Evolutionary conservation across 169 alveolate genomes (phyloP).

Genomic region (Plasmodium falciparum): DNA sequence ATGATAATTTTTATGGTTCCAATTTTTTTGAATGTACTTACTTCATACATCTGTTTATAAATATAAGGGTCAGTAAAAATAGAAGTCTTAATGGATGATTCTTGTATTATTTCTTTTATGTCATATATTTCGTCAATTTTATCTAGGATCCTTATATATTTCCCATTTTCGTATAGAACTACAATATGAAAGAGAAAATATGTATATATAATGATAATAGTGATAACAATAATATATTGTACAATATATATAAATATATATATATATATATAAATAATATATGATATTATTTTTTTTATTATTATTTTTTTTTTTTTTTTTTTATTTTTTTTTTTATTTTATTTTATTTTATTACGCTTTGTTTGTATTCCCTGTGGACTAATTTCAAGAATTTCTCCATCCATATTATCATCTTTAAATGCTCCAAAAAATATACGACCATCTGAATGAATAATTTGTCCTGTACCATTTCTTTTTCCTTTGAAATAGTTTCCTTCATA

Average conservation of each 20-base stretch:
- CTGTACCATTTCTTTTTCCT: constrained; percentile 85
- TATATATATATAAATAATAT: too few relatives aligned
- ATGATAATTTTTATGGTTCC: too few relatives aligned
- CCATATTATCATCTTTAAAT: constrained; percentile 74
- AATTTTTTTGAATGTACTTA: not conserved
- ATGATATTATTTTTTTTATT: not conserved
- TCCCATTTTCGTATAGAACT: constrained; percentile 44
- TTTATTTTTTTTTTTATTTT: not conserved
- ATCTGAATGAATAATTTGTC: constrained; percentile 79
- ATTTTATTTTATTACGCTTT: constrained; percentile 9
- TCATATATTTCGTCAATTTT: constrained; percentile 9
- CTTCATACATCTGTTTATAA: constrained; percentile 60
- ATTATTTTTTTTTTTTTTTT: too few relatives aligned
- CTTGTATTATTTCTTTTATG: constrained; percentile 25
- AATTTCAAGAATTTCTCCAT: constrained; percentile 59
- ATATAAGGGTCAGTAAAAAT: constrained; percentile 51
- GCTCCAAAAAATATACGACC: constrained; percentile 84
- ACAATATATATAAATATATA: not conserved
- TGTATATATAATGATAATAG: not conserved
- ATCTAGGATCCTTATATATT: constrained; percentile 31
- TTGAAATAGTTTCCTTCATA: constrained; percentile 78
- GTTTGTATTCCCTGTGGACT: constrained; percentile 72
- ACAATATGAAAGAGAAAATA: not conserved
- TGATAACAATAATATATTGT: not conserved
- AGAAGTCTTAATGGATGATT: constrained; percentile 23